Evolutionary conservation across 495 filamentous ascomycete species (phyloP), one percentile per base, ranked within the genome.

Genomic region (Pyrenopolyporus hunteri): DNA sequence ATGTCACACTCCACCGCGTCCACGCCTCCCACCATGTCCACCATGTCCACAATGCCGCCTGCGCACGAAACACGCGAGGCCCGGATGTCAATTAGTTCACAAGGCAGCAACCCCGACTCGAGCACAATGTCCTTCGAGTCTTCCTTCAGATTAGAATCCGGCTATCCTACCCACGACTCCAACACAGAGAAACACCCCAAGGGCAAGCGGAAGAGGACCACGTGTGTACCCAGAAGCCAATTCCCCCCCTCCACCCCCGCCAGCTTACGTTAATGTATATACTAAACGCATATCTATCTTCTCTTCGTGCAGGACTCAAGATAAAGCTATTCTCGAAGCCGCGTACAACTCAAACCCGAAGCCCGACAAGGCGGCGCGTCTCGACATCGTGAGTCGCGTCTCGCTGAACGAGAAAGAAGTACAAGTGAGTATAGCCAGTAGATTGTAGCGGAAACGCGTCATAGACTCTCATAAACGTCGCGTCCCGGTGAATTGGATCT

Each of bases 391-490:
- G 49, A 84, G 82, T 73, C 86, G 84, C 70, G 95, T 98, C 49
- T 87, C 89, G 39, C 82, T 99, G 65, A 94, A 90, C 59, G 94
- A 99, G 76, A 97, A 97, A 73, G 93, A 97, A 80, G 91, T 98
- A 13, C 95, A 98, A 85, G 94, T 97, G 67, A 80, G 89, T 78
- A 53, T 23, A 56, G 56, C 36, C 28, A 42, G 9, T 43, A 19
- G 16, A 11, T 23, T 14, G 26, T 5, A 26, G 29, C 1, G 17
- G 8, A 40, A 22, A 57, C 50, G 43, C 49, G 28, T 13, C 14
- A 31, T 3, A 32, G 9, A 42, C 29, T 35, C 5, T 9, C 0
- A 20, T 19, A 11, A 14, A 33, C 32, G 23, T 47, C 28, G 10
- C 36, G 20, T 55, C 16, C 45, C 35, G 28, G 16, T 17, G 22